Base-by-base conservation (phyloP, 192 early-diverging fungal species). In the Podila clonocystis region DNA sequence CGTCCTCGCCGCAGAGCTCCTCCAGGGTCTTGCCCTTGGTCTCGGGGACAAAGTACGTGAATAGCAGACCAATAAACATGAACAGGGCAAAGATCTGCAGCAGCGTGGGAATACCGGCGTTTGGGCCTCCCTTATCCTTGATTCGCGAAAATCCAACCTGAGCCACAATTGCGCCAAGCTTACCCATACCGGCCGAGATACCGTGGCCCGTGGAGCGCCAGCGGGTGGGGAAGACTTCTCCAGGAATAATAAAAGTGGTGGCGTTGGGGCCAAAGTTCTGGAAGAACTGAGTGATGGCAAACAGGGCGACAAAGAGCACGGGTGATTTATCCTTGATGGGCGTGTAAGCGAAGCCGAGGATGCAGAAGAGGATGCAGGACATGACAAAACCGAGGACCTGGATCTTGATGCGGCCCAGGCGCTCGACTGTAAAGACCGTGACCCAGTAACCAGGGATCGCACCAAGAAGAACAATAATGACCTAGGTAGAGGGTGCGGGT, bases 261-360 rank as follows among this genome's bases (percentile, higher is more conserved):
- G 89, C 84, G 83, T 99, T 99, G 58, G 97, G 97, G 4, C 96
- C 97, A 87, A 95, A 97, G 87, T 97, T 95, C 85, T 93, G 94
- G 87, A 96, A 93, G 79, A 94, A 86, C 63, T 92, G 86, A 2
- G 91, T 89, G 19, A 88, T 72, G 2, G 90, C 89, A 65, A 89
- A 93, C 26, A 94, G 73, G 7, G 92, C 86, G 49, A 93, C 87
- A 72, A 93, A 93, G 3, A 85, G 83, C 20, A 74, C 85, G 0
- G 82, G 70, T 0, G 91, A 94, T 17, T 64, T 80, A 71, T 86
- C 85, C 57, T 86, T 76, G 73, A 93, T 92, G 38, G 83, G 70
- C 41, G 87, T 19, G 57, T 92, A 92, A 20, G 77, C 92, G 64
- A 93, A 94, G 36, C 92, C 91, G 57, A 94, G 82, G 63, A 93